phyloP scores from a whole-genome alignment of 768 basidiomycete species.

The Rossbeevera mucosa region DNA sequence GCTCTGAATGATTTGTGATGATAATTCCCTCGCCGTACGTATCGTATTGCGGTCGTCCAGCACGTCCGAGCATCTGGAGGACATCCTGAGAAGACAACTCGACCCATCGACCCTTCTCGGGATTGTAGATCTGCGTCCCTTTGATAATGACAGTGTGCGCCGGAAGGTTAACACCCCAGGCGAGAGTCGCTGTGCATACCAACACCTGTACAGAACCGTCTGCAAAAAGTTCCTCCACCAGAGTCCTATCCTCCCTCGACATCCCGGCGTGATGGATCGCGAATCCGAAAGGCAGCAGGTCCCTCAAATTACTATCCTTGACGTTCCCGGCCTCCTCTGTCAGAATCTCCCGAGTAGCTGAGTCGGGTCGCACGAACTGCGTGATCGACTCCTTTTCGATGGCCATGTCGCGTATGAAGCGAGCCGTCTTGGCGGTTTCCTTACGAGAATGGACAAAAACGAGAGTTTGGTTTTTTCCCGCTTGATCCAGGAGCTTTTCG shows the following conservation, averaged over 20 bases:
- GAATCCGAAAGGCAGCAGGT: conserved; percentile 93
- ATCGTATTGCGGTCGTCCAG: conserved; percentile 95
- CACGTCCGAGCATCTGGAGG: conserved; percentile 96
- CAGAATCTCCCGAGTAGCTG: conserved; percentile 86
- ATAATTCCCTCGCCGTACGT: conserved; percentile 97
- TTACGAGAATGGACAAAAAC: conserved; percentile 99
- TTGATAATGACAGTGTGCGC: conserved; percentile 99
- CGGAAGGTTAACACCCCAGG: conserved; percentile 98
- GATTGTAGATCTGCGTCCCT: conserved; percentile 99
- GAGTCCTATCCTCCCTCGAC: conserved; percentile 82
- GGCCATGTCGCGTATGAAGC: conserved; percentile 90
- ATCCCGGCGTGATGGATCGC: conserved; percentile 98
- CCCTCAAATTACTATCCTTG: conserved; percentile 77
- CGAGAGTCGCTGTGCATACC: conserved; percentile 95
- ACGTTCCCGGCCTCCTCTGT: conserved; percentile 78
- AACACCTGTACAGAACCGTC: conserved; percentile 91
- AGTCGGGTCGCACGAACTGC: conserved; percentile 92
- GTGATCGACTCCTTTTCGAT: conserved; percentile 96
- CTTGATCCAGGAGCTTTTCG: conserved; percentile 95
- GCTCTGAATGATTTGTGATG: conserved; percentile 94
- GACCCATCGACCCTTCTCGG: conserved; percentile 96
- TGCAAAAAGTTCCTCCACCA: conserved; percentile 92
- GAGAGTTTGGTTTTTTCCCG: conserved; percentile 83
- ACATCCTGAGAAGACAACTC: conserved; percentile 95
- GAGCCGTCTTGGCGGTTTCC: conserved; percentile 96